These are phyloP conservation scores for Mucor piriformis DNA, from an alignment of 371 early-diverging fungal species.

Conservation along the genomic window DNA sequence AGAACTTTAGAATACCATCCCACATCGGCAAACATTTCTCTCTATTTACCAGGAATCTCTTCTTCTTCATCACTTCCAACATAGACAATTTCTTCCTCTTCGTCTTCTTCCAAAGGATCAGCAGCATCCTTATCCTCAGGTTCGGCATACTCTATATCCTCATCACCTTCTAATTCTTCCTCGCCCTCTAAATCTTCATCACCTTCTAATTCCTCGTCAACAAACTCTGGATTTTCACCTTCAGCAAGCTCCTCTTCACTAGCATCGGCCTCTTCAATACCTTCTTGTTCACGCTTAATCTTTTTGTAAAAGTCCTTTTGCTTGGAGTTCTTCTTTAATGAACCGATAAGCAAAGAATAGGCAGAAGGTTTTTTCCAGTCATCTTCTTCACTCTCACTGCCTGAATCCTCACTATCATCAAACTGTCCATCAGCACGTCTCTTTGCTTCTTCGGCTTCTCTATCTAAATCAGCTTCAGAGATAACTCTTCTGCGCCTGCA, in stretches of 20 bases:
- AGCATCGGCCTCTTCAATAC: constrained; percentile 21
- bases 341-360: constrained; percentile 45
- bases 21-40: constrained; percentile 6
- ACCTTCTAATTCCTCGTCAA: constrained; percentile 30
- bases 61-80: constrained; percentile 47
- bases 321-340: constrained; percentile 51
- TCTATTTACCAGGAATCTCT: constrained; percentile 32
- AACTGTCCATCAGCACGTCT: constrained; percentile 41
- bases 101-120: constrained; percentile 14
- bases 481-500: constrained; percentile 49
- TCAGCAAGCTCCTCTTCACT: constrained; percentile 45
- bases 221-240: constrained; percentile 17
- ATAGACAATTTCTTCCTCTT: constrained; percentile 34
- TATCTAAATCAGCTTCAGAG: constrained; percentile 54
- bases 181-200: constrained; percentile 34
- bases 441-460: constrained; percentile 46
- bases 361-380: constrained; percentile 55
- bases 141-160: constrained; percentile 27
- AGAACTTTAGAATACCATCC: background rate
- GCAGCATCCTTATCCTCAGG: constrained; percentile 40
- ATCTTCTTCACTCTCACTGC: constrained; percentile 32
- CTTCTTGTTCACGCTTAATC: constrained; percentile 49
- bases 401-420: constrained; percentile 29
- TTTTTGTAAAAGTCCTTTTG: constrained; percentile 47
- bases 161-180: constrained; percentile 14